phyloP scores from a whole-genome alignment of 768 basidiomycete genomes.

The Amanita pallidorosea region DNA sequence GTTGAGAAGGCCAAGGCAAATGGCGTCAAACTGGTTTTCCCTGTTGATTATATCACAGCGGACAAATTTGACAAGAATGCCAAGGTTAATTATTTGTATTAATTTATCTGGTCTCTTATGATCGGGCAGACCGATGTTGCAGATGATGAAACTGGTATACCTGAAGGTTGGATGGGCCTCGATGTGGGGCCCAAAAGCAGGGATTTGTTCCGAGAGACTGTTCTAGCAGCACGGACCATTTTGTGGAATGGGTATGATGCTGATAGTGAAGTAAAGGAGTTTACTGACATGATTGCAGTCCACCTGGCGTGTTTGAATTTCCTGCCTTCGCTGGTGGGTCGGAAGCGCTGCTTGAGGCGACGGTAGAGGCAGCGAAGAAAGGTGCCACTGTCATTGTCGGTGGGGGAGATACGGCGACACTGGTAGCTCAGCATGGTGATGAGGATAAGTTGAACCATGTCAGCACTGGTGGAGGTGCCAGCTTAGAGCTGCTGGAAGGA shows the following conservation, averaged over 20 bases:
- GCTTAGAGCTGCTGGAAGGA: slow-evolving; percentile 93
- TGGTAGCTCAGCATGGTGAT: slow-evolving; percentile 75
- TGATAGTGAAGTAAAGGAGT: slow-evolving; percentile 3
- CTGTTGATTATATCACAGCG: slow-evolving; percentile 87
- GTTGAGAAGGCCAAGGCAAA: slow-evolving; percentile 90
- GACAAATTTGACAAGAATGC: slow-evolving; percentile 96
- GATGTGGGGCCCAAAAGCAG: slow-evolving; percentile 83
- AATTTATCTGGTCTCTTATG: neutral
- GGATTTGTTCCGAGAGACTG: slow-evolving; percentile 68
- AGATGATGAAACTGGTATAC: slow-evolving; percentile 81
- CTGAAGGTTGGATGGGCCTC: slow-evolving; percentile 90
- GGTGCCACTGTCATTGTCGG: slow-evolving; percentile 93
- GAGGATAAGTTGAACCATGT: slow-evolving; percentile 94
- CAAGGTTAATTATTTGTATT: slow-evolving; percentile 31
- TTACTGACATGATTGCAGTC: slow-evolving; percentile 33
- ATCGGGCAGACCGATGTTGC: slow-evolving; percentile 54
- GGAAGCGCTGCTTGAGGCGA: slow-evolving; percentile 71
- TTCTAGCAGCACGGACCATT: slow-evolving; percentile 86
- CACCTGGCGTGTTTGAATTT: slow-evolving; percentile 97
- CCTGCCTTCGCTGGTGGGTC: slow-evolving; percentile 84
- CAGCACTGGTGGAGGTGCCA: slow-evolving; percentile 90
- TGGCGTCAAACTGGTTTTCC: slow-evolving; percentile 91
- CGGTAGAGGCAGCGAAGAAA: slow-evolving; percentile 74
- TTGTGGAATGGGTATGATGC: slow-evolving; percentile 83
- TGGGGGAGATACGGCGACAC: slow-evolving; percentile 93